phyloP scores from a whole-genome alignment of 495 filamentous ascomycete species.

The Penicillium coffeae region DNA sequence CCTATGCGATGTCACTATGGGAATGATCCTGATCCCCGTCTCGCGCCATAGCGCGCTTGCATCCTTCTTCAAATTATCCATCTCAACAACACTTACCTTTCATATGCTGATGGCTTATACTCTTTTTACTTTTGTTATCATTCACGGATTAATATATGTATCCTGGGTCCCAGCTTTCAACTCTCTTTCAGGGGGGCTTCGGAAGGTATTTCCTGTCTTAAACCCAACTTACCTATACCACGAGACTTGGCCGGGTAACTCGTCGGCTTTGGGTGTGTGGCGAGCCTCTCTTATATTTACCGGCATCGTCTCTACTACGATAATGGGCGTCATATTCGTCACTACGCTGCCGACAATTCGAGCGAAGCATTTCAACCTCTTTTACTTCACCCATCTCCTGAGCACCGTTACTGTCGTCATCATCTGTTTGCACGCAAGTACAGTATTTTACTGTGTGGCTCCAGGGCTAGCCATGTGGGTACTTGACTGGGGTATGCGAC shows the following conservation, averaged over 20 bases:
- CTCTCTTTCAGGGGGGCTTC: constrained; percentile 7
- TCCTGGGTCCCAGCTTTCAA: constrained; percentile 6
- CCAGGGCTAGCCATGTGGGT: constrained; percentile 9
- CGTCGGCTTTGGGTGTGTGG: constrained; percentile 6
- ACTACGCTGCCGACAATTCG: constrained; percentile 6
- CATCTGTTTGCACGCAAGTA: constrained; percentile 8
- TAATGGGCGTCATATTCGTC: constrained; percentile 9
- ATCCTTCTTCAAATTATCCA: constrained; percentile 9
- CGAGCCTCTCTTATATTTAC: constrained; percentile 9
- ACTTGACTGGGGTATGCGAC: constrained; percentile 10
- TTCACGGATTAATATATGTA: constrained; percentile 7
- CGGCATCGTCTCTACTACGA: constrained; percentile 4
- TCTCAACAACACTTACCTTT: constrained; percentile 10
- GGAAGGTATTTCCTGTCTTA: constrained; percentile 6
- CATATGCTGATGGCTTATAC: constrained; percentile 8
- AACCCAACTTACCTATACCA: constrained; percentile 9
- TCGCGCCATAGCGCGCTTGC: constrained; percentile 9
- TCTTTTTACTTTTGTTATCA: constrained; percentile 4
- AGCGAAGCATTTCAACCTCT: constrained; percentile 7
- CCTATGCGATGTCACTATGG: constrained; percentile 10
- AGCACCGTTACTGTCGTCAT: constrained; percentile 3
- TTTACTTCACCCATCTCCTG: constrained; percentile 7
- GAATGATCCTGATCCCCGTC: constrained; percentile 7
- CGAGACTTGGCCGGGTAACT: constrained; percentile 9
- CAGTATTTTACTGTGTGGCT: constrained; percentile 7